phyloP scores from a whole-genome alignment of 768 basidiomycete genomes.

The Exidia glandulosa region DNA sequence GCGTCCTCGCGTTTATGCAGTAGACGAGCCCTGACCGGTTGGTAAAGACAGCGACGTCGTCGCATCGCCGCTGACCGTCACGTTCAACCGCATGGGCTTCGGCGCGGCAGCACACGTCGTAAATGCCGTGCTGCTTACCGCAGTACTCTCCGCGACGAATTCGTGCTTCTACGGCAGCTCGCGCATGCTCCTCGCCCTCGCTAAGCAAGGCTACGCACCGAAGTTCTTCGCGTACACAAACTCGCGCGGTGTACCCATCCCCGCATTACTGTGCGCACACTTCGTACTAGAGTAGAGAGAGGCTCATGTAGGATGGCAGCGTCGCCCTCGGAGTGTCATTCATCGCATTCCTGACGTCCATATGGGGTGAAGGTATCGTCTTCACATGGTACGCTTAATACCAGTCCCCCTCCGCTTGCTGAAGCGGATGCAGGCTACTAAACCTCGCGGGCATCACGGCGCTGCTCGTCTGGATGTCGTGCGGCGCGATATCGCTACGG shows the following conservation, averaged over 20 bases:
- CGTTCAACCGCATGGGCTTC: slow-evolving; percentile 52
- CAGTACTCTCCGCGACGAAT: slow-evolving; percentile 53
- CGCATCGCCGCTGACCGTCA: slow-evolving; percentile 52
- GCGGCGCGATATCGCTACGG: slow-evolving; percentile 43
- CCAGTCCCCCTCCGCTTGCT: slow-evolving; percentile 1
- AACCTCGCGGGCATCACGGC: slow-evolving; percentile 58
- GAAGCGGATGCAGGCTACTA: slow-evolving; percentile 26
- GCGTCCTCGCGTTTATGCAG: slow-evolving; percentile 9
- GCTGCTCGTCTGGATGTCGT: slow-evolving; percentile 55
- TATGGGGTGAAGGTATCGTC: slow-evolving; percentile 45
- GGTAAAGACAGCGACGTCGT: slow-evolving; percentile 35
- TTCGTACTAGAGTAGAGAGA: no score
- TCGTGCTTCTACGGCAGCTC: slow-evolving; percentile 59
- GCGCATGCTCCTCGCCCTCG: slow-evolving; percentile 49
- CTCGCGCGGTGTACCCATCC: slow-evolving; percentile 50
- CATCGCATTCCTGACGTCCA: slow-evolving; percentile 44
- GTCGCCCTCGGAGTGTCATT: slow-evolving; percentile 36
- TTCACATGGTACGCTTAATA: slow-evolving; percentile 30
- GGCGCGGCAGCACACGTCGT: slow-evolving; percentile 51
- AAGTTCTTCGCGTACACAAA: slow-evolving; percentile 53
- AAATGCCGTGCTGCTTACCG: slow-evolving; percentile 57
- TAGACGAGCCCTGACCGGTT: not conserved
- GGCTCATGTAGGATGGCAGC: slow-evolving; percentile 16
- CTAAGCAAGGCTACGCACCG: slow-evolving; percentile 54
- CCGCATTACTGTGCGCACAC: slow-evolving; percentile 36